Evolutionary conservation across 2,329 filamentous ascomycete species (phyloP), one percentile per base, ranked within the genome.

Genomic region (Aspergillus sp.): DNA sequence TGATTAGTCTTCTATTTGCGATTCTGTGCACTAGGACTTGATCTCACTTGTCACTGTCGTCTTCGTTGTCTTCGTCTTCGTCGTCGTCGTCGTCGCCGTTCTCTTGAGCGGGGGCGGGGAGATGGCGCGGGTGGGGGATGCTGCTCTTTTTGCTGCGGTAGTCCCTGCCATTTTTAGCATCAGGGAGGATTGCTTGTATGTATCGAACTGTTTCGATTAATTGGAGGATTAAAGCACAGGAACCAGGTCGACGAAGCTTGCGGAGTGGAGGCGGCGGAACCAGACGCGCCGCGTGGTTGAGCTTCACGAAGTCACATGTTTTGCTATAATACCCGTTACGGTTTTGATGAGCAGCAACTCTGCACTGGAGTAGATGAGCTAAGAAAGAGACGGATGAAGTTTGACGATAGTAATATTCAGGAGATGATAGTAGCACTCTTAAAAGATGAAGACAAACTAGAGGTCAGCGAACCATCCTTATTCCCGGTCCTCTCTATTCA

Each of bases 101-200:
- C 79, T 71, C 62, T 79, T 82, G 12, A 75, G 57, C 19, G 77
- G 73, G 44, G 80, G 80, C 41, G 81, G 81, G 47, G 80, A 83
- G 41, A 83, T 73, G 44, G 72, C 62, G 70, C 55, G 53, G 46
- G 55, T 54, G 37, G 63, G 58, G 46, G 69, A 70, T 15, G 58
- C 62, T 15, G 65, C 47, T 48, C 71, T 57, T 49, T 74, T 74
- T 17, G 55, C 53, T 41, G 52, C 50, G 43, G 53, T 56, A 48
- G 47, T 50, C 23, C 63, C 58, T 30, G 51, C 56, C 61, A 66
- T 66, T 45, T 54, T 64, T 50, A 57, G 25, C 5, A 44, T 47
- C 3, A 38, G 39, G 19, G 33, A n/a, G 5, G n/a, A 15, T 19
- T 17, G n/a, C 7, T 37, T n/a, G n/a, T 17, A 7, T 37, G 7